Conservation (phyloP, 108 stramenopile genomes). For the Fistulifera solaris region DNA sequence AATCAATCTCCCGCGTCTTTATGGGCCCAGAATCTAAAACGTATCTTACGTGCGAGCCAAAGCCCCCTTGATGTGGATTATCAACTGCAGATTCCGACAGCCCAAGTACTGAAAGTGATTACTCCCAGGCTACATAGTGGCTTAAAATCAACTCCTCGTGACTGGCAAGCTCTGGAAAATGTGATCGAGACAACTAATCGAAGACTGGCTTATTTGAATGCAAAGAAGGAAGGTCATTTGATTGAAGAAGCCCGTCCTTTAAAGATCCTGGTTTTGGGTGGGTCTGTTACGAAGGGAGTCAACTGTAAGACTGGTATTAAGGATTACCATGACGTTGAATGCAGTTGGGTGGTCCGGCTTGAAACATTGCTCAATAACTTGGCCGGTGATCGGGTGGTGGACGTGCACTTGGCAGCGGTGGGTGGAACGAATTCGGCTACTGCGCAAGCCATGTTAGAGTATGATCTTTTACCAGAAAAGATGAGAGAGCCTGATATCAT, state of each 20-base stretch:
- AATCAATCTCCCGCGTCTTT: no score
- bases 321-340: conserved; percentile 12
- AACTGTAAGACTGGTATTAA: conserved; percentile 29
- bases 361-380: conserved; percentile 23
- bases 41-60: no score
- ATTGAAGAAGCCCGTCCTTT: conserved; percentile 32
- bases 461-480: conserved; percentile 56
- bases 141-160: conserved; percentile 23
- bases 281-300: conserved; percentile 61
- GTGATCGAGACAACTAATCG: conserved; percentile 1
- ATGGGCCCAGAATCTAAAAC: no score
- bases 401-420: conserved; percentile 19
- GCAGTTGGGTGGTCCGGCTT: conserved; percentile 58
- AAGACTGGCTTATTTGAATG: not conserved
- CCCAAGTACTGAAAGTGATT: conserved; percentile 24
- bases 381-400: not conserved
- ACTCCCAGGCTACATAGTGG: conserved; percentile 21
- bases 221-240: not conserved
- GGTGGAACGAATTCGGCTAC: conserved; percentile 74
- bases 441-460: conserved; percentile 58
- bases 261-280: conserved; percentile 68
- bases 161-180: conserved; percentile 17
- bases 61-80: not conserved
- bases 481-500: conserved; percentile 56
- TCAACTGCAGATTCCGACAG: conserved; percentile 22